A percentile compares a stretch with the other conserved stretches of the same genome.
Conservation (phyloP, 1,139 yeast species). For the Debaryomyces nepalensis region DNA sequence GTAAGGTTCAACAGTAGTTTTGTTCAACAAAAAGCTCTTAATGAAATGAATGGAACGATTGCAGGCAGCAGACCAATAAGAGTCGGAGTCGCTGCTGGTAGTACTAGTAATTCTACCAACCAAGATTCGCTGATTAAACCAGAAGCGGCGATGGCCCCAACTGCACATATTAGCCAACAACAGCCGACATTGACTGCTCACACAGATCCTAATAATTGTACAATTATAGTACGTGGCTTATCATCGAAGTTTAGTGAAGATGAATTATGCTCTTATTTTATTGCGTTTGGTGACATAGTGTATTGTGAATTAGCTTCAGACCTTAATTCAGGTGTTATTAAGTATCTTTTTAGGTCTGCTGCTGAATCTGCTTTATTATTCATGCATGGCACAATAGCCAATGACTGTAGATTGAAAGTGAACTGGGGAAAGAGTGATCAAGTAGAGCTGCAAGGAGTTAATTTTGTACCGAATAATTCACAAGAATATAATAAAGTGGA, state of each 20-base stretch:
- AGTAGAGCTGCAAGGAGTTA: constrained; percentile 13
- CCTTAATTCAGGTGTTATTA: constrained; percentile 30
- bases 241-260: constrained; percentile 32
- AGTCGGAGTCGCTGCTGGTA: constrained; percentile 50
- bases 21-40: constrained; percentile 75
- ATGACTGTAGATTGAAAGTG: constrained; percentile 36
- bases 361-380: constrained; percentile 44
- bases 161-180: constrained; percentile 29
- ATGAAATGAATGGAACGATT: constrained; percentile 81
- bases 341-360: constrained; percentile 35
- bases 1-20: constrained; percentile 76
- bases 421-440: constrained; percentile 37
- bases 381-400: constrained; percentile 36
- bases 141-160: constrained; percentile 16
- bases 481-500: constrained; percentile 20
- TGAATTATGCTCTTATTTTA: constrained; percentile 35
- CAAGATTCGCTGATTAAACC: constrained; percentile 13
- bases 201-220: constrained; percentile 45
- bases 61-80: constrained; percentile 78
- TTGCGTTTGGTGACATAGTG: constrained; percentile 43
- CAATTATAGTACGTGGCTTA: constrained; percentile 36
- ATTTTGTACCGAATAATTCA: constrained; percentile 15
- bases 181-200: constrained; percentile 39
- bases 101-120: constrained; percentile 15
- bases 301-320: constrained; percentile 28